Conservation (phyloP, 208 protist genomes). For the Porcisia hertigi region DNA sequence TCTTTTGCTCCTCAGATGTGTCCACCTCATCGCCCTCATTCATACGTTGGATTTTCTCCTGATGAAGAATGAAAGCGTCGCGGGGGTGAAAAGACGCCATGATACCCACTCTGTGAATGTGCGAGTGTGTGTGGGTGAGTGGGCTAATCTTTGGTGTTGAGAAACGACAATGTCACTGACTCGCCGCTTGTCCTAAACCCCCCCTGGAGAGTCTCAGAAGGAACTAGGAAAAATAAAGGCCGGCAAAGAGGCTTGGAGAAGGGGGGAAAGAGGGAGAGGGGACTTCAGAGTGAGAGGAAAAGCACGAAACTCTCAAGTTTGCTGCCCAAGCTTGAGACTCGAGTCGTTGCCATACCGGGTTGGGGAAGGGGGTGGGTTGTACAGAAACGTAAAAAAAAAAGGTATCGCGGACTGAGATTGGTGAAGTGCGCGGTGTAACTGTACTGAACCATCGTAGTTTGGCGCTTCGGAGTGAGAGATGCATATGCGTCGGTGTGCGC, state of each 20-base stretch:
- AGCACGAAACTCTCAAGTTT: not conserved
- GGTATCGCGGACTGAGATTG: not conserved
- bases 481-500: not conserved
- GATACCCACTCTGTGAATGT: not conserved
- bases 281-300: not conserved
- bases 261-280: not conserved
- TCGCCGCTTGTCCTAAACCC: not conserved
- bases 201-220: not conserved
- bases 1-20: slow-evolving; percentile 88
- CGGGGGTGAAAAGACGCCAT: slow-evolving; percentile 75
- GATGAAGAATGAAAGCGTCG: slow-evolving; percentile 88
- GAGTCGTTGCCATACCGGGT: not conserved
- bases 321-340: not conserved
- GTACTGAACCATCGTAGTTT: not conserved
- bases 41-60: slow-evolving; percentile 86
- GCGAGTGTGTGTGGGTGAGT: too few species aligned
- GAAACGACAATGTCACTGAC: not conserved
- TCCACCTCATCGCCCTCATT: slow-evolving; percentile 92
- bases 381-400: not conserved
- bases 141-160: not conserved
- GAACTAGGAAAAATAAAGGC: not conserved
- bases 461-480: too few species aligned
- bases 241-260: not conserved
- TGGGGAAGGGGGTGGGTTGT: not conserved
- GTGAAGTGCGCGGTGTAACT: not conserved